A percentile compares a stretch with the other conserved stretches of the same genome.
phyloP scores from a whole-genome alignment of 2,329 filamentous ascomycete species.

The Diplodia intermedia region DNA sequence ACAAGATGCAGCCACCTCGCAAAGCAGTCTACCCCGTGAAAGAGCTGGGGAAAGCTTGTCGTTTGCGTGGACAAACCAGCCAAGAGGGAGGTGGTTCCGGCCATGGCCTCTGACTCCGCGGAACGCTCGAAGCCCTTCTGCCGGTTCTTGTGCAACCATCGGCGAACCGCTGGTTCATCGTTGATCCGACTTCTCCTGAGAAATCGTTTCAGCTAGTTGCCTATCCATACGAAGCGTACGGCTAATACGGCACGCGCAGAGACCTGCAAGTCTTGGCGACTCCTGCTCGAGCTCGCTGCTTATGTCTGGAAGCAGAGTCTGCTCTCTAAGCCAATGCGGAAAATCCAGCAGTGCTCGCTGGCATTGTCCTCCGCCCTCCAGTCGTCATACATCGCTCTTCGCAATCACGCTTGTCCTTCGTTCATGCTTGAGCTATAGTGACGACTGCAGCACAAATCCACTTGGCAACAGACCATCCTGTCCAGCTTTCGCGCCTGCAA shows the following conservation, averaged over 20 bases:
- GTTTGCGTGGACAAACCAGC: conserved; percentile 8
- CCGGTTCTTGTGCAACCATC: no score
- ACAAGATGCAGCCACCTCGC: conserved; percentile 9
- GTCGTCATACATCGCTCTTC: conserved; percentile 6
- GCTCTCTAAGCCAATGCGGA: conserved; percentile 19
- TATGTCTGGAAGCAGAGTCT: not conserved
- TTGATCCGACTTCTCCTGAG: no score
- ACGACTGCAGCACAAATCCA: not conserved
- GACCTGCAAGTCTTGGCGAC: conserved; percentile 7
- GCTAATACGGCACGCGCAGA: not conserved
- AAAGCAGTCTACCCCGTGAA: not conserved
- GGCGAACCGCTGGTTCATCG: no score
- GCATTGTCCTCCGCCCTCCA: conserved; percentile 7
- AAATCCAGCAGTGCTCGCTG: conserved; percentile 2
- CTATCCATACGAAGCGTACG: not conserved
- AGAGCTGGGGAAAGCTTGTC: conserved; percentile 21
- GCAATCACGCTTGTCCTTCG: not conserved
- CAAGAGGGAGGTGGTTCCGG: not conserved
- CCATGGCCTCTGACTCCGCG: not conserved
- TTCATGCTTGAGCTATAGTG: not conserved
- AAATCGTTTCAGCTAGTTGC: not conserved
- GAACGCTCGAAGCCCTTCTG: not conserved
- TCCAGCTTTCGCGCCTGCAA: not conserved
- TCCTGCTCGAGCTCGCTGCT: not conserved
- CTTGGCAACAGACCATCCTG: not conserved